Evolutionary conservation across 2,329 filamentous ascomycete genomes (phyloP).

Genomic region (Diaporthe australafricana): DNA sequence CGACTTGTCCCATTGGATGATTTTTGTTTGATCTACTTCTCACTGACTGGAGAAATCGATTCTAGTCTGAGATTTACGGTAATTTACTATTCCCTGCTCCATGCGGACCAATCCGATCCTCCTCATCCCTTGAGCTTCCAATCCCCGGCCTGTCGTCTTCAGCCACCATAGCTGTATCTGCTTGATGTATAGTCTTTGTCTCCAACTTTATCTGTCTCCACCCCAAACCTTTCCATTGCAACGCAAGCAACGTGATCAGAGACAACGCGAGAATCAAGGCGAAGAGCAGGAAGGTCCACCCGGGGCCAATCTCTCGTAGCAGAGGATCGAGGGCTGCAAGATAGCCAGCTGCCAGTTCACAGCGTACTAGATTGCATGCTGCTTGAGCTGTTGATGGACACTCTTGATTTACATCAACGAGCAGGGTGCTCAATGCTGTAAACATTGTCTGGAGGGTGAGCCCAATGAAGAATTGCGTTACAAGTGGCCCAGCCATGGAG

Average conservation of each 20-base stretch:
- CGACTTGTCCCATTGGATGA: no score
- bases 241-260: not conserved
- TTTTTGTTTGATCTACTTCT: no score
- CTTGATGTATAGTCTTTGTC: not conserved
- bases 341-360: slow-evolving; percentile 18
- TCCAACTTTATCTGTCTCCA: not conserved
- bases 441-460: slow-evolving; percentile 23
- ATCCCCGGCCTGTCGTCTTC: not conserved
- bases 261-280: not conserved
- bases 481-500: slow-evolving; percentile 14
- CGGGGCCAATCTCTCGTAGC: not conserved
- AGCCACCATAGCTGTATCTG: not conserved
- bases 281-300: slow-evolving; percentile 15
- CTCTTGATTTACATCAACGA: slow-evolving; percentile 11
- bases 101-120: not conserved
- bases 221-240: not conserved
- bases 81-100: not conserved
- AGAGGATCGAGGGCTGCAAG: slow-evolving; percentile 24
- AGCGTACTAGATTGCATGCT: slow-evolving; percentile 23
- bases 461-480: slow-evolving; percentile 22
- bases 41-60: no score
- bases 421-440: slow-evolving; percentile 15
- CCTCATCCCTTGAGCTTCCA: no score
- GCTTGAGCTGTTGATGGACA: slow-evolving; percentile 25
- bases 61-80: no score